A percentile compares a stretch with the other conserved stretches of the same genome.
These are phyloP conservation scores for Blastobotrys elegans DNA, from an alignment of 1,139 yeast species.

Conservation along the genomic window DNA sequence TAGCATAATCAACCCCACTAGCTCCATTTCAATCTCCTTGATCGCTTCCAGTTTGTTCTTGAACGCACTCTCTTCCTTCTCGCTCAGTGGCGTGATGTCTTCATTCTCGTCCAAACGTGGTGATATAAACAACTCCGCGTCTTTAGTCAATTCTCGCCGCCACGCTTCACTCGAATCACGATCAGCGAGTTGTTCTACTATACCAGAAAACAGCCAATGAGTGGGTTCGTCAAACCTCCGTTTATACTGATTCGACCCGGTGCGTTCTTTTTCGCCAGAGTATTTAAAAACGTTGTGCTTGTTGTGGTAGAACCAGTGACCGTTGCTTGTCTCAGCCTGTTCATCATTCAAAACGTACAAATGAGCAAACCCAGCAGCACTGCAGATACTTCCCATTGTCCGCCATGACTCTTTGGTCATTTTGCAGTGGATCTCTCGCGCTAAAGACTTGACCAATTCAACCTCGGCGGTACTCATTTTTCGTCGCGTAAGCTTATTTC, in stretches of 20 bases:
- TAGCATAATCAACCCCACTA: constrained; percentile 4
- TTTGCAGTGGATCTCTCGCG: background rate
- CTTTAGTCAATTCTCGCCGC: background rate
- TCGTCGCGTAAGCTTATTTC: background rate
- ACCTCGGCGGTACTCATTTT: background rate
- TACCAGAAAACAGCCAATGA: constrained; percentile 7
- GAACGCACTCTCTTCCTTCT: constrained; percentile 1
- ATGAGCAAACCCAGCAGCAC: constrained; percentile 12
- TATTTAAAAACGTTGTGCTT: constrained; percentile 4
- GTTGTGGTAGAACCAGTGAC: constrained; percentile 9
- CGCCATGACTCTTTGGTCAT: constrained; percentile 8
- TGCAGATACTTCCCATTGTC: background rate
- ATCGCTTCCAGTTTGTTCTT: constrained; percentile 5
- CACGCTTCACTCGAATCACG: background rate
- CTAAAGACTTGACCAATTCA: background rate
- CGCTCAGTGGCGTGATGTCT: background rate
- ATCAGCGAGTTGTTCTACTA: constrained; percentile 1
- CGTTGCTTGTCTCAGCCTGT: background rate
- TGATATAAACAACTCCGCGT: constrained; percentile 2
- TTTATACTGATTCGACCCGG: constrained; percentile 3
- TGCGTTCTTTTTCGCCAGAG: constrained; percentile 11
- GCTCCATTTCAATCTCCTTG: constrained; percentile 4
- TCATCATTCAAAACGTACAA: constrained; percentile 6
- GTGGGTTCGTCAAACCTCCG: constrained; percentile 2
- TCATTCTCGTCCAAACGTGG: background rate